These are phyloP conservation scores for Austropuccinia psidii DNA, from an alignment of 1,284 basidiomycete species.

Conservation along the genomic window DNA sequence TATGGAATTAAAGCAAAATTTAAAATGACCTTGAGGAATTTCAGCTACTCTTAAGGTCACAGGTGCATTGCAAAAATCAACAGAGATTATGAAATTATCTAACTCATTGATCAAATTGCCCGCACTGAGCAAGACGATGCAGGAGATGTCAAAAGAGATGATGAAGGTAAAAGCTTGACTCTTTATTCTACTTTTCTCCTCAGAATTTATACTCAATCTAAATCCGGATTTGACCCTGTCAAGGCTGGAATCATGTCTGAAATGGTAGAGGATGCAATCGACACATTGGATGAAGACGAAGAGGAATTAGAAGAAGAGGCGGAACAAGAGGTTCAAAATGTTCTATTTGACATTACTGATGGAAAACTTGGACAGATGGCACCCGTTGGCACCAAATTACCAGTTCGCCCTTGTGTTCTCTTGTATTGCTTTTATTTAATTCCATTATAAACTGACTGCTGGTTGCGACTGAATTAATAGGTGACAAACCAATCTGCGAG, in stretches of 20 bases:
- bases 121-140: constrained; percentile 84
- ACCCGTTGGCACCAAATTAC: constrained; percentile 63
- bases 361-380: constrained; percentile 85
- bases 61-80: constrained; percentile 89
- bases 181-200: neutral
- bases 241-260: constrained; percentile 51
- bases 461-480: no score
- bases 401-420: constrained; percentile 56
- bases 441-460: constrained; percentile 9
- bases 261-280: constrained; percentile 50
- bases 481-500: constrained; percentile 38
- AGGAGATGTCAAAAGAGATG: constrained; percentile 98
- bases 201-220: neutral
- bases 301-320: constrained; percentile 97
- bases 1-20: no score
- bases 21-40: neutral
- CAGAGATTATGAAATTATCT: constrained; percentile 97
- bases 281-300: constrained; percentile 48
- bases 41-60: constrained; percentile 95
- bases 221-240: constrained; percentile 18
- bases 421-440: neutral
- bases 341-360: constrained; percentile 88
- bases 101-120: constrained; percentile 86
- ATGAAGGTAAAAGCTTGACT: constrained; percentile 62
- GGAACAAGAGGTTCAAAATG: constrained; percentile 93